Evolutionary conservation across 345 rosid genomes (phyloP).

Genomic region (Limnanthes douglasii): DNA sequence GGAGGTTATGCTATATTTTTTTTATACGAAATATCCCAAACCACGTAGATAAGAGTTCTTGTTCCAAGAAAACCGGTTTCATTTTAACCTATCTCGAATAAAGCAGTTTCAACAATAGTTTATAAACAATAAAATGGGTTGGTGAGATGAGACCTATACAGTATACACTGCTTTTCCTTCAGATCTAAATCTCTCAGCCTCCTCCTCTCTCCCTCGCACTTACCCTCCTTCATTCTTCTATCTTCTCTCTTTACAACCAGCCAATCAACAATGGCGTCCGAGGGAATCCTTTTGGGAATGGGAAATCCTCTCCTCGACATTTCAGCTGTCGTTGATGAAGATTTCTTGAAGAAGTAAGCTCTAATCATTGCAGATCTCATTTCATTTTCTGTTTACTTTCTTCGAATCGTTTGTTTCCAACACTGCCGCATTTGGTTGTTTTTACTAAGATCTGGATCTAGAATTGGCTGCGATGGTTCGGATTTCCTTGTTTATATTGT

Average conservation of each 20-base stretch:
- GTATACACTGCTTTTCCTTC: neutral
- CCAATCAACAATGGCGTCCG: conserved; percentile 31
- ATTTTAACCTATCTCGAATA: too few relatives aligned
- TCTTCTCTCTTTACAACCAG: neutral
- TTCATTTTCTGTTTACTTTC: neutral
- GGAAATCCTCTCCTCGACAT: conserved; percentile 99
- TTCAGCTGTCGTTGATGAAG: conserved; percentile 83
- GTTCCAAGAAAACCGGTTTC: too few relatives aligned
- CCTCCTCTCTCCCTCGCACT: neutral
- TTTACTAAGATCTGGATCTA: neutral
- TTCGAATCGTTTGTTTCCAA: conserved; percentile 1
- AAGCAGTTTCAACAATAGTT: too few relatives aligned
- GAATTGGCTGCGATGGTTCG: neutral
- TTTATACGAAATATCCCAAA: too few relatives aligned
- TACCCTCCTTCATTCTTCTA: neutral
- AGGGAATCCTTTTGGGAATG: conserved; percentile 71
- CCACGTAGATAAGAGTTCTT: too few relatives aligned
- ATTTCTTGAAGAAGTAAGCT: conserved; percentile 54
- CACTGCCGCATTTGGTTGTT: neutral
- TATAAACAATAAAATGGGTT: too few relatives aligned
- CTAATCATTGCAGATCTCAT: conserved; percentile 1
- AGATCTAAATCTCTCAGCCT: conserved; percentile 11
- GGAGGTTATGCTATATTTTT: too few relatives aligned
- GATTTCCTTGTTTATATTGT: neutral
- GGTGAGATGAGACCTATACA: conserved; percentile 9